phyloP scores from a whole-genome alignment of 371 early-diverging fungal genomes.

The Mucor circinelloides region DNA sequence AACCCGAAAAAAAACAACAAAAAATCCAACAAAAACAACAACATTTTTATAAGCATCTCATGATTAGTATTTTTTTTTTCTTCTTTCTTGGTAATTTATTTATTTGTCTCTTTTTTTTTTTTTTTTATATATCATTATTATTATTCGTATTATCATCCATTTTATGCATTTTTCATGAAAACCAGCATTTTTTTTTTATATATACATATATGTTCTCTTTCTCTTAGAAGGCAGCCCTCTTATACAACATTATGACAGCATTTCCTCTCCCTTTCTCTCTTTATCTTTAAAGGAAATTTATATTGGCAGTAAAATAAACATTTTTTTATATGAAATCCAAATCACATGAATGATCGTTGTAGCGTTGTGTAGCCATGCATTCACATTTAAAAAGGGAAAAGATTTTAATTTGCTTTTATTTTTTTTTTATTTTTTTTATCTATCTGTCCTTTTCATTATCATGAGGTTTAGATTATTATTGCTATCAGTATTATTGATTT shows the following conservation, averaged over 20 bases:
- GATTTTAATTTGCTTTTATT: neutral
- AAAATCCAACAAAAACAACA: slow-evolving; percentile 6
- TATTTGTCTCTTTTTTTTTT: slow-evolving; percentile 9
- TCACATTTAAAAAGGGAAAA: neutral
- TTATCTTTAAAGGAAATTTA: slow-evolving; percentile 3
- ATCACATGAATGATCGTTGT: slow-evolving; percentile 5
- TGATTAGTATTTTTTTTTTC: slow-evolving; percentile 6
- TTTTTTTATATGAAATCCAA: neutral
- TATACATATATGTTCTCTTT: neutral
- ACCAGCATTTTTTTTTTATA: slow-evolving; percentile 6
- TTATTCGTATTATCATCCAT: slow-evolving; percentile 3
- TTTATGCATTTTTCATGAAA: slow-evolving; percentile 12
- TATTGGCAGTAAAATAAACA: slow-evolving; percentile 13
- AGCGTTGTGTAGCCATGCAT: neutral
- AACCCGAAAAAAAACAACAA: neutral
- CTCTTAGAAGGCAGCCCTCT: neutral
- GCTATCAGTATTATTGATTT: neutral
- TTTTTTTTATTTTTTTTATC: slow-evolving; percentile 1
- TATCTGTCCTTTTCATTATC: neutral
- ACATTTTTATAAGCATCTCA: slow-evolving; percentile 4
- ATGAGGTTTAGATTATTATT: neutral
- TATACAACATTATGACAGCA: slow-evolving; percentile 3
- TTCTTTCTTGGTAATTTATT: slow-evolving; percentile 9
- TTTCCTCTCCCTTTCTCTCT: neutral
- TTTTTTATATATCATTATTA: slow-evolving; percentile 3